Evolutionary conservation across 2,329 filamentous ascomycete species (phyloP).

Genomic region (Ophiostoma sp.): DNA sequence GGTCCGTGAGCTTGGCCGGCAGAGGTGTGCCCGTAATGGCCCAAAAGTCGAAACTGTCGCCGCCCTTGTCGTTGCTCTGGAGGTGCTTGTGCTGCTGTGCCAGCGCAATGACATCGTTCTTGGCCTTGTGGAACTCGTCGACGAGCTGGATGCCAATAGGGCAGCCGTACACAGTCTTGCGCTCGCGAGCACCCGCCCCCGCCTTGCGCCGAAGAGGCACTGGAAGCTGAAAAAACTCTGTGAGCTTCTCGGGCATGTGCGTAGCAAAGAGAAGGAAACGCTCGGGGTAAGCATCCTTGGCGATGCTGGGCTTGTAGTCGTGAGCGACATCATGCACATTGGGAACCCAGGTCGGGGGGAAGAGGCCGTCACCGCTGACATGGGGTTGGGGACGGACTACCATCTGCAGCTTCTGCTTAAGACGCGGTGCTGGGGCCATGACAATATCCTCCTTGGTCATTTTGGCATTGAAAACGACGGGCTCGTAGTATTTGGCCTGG

Average conservation of each 20-base stretch:
- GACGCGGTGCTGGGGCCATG: constrained; percentile 25
- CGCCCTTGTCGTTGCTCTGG: not conserved
- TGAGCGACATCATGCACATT: constrained; percentile 18
- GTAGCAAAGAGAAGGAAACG: constrained; percentile 28
- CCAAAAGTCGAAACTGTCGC: constrained; percentile 28
- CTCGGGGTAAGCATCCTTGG: constrained; percentile 27
- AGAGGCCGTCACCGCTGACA: constrained; percentile 22
- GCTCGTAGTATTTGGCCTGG: constrained; percentile 26
- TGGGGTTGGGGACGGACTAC: constrained; percentile 17
- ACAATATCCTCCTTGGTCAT: constrained; percentile 24
- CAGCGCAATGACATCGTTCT: constrained; percentile 21
- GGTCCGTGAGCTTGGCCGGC: constrained; percentile 26
- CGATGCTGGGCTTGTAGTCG: constrained; percentile 21
- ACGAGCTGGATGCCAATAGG: constrained; percentile 29
- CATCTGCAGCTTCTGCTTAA: constrained; percentile 27
- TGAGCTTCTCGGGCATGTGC: constrained; percentile 25
- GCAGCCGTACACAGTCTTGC: constrained; percentile 27
- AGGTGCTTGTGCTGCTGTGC: constrained; percentile 25
- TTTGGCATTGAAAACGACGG: constrained; percentile 26
- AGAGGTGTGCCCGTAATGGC: constrained; percentile 28
- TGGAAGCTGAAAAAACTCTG: constrained; percentile 26
- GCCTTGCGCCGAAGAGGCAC: constrained; percentile 23
- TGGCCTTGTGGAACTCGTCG: constrained; percentile 29
- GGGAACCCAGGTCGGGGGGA: constrained; percentile 23
- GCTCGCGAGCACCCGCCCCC: constrained; percentile 16